Percentiles rank a stretch among this genome's conserved stretches.
Conservation (phyloP, 2,329 filamentous ascomycete species). For the Sporothrix curviconia region DNA sequence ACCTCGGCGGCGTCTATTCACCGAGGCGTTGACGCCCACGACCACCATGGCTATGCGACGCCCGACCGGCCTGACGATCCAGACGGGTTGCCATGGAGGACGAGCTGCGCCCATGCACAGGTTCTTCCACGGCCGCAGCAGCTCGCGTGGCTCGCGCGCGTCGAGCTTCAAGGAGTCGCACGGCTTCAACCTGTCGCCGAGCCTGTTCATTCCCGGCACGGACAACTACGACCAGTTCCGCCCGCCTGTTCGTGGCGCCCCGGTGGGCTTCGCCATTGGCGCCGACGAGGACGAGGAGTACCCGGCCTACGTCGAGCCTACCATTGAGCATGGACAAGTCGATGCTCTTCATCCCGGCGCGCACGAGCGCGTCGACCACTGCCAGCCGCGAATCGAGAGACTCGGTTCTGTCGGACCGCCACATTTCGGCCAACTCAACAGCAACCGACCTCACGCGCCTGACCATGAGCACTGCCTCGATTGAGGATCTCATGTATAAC, state of each 20-base stretch:
- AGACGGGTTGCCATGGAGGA: constrained; percentile 11
- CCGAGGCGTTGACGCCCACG: constrained; percentile 43
- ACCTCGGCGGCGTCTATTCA: constrained; percentile 34
- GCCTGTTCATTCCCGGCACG: constrained; percentile 50
- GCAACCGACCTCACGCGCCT: constrained; percentile 49
- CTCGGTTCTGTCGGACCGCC: constrained; percentile 43
- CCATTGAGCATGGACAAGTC: constrained; percentile 29
- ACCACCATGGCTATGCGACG: constrained; percentile 24
- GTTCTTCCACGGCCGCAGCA: constrained; percentile 31
- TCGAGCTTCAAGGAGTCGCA: constrained; percentile 54
- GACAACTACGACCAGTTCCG: constrained; percentile 40
- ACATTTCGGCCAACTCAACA: constrained; percentile 47
- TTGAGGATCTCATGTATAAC: constrained; percentile 26
- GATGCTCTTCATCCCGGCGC: constrained; percentile 32
- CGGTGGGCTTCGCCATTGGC: constrained; percentile 18
- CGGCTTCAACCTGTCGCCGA: constrained; percentile 54
- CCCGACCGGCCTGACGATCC: constrained; percentile 18
- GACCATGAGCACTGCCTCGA: constrained; percentile 46
- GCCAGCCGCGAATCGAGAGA: constrained; percentile 42
- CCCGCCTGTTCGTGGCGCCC: constrained; percentile 17
- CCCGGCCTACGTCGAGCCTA: constrained; percentile 31
- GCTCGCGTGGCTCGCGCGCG: constrained; percentile 35
- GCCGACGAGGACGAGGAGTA: constrained; percentile 29
- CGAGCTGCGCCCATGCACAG: constrained; percentile 12
- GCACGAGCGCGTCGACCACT: constrained; percentile 51